Base-by-base conservation (phyloP, 345 rosid species). In the thale cress (Arabidopsis thaliana) region DNA sequence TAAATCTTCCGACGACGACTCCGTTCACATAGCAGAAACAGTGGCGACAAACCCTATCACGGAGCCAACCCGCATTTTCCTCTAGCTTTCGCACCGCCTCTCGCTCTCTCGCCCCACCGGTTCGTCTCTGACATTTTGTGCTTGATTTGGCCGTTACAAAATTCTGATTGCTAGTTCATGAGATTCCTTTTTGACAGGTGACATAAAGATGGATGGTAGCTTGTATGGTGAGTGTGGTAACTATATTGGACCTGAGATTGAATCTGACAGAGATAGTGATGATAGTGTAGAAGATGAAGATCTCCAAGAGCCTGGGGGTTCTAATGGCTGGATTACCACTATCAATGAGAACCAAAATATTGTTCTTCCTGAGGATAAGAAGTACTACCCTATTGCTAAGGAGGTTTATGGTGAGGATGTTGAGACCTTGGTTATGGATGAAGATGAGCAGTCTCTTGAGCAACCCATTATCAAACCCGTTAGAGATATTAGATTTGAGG, bases 331-430 rank as follows among this genome's bases (percentile, higher is more conserved):
- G 99, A 79, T 95, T 56, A 88, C 96, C 4, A 86, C 96, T 0
- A 68, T 87, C 14, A 77, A 79, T 59, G 99, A 95, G 34, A 95
- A 86, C 64, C 99, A 95, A 82, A 16, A 16, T 16, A 85, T 95
- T 38, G 96, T 95, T 30, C 99, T 92, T 36, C 97, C 98, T 6
- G 99, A 92, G 86, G 98, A 92, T 65, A 92, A 92, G 84, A 95
- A 95, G 75, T 95, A 92, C 62, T 95, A 95, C 58, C 98, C 99
- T 1, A 92, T 98, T 3, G 99, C 99, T 2, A 97, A 95, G 74
- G 99, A 95, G 83, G 99, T 95, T 37, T 95, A 89, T 52, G 99
- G 98, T 1, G 97, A 89, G 61, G 99, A 86, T 81, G 97, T 95
- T 12, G 98, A 92, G 83, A 84, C 98, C 4, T 70, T 95, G 77